These are phyloP conservation scores for Petasospora fabianii DNA, from an alignment of 1,139 yeast species.

Conservation along the genomic window DNA sequence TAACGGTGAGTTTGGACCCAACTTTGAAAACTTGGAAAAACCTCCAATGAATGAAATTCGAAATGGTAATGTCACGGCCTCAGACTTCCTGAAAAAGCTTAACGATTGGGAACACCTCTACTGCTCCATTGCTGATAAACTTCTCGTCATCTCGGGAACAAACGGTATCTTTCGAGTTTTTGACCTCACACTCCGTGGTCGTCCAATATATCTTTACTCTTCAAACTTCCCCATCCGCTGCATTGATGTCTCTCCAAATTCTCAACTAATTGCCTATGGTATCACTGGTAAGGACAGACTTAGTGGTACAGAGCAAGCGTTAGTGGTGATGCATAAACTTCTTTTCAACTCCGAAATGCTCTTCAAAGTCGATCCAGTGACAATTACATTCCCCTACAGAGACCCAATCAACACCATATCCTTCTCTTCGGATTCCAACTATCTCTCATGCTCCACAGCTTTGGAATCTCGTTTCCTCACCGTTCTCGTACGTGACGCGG, in stretches of 20 bases:
- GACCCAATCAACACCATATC: conserved; percentile 76
- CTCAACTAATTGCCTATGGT: conserved; percentile 70
- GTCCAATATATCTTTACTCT: conserved; percentile 62
- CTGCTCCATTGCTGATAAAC: conserved; percentile 60
- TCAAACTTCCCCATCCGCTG: conserved; percentile 79
- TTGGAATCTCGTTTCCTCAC: conserved; percentile 77
- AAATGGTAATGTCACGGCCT: conserved; percentile 16
- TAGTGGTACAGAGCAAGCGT: conserved; percentile 73
- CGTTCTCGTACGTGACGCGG: conserved; percentile 60
- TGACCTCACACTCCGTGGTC: conserved; percentile 54
- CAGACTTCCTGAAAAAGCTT: conserved; percentile 19
- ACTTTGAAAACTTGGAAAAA: conserved; percentile 35
- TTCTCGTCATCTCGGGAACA: conserved; percentile 69
- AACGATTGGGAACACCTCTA: conserved; percentile 58
- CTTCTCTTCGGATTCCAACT: conserved; percentile 68
- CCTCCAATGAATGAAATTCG: conserved; percentile 29
- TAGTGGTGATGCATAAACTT: conserved; percentile 62
- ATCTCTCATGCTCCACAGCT: conserved; percentile 78
- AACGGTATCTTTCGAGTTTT: conserved; percentile 66
- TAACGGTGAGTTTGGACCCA: conserved; percentile 62
- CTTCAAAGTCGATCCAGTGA: conserved; percentile 49
- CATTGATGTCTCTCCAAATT: conserved; percentile 64
- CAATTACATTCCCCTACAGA: conserved; percentile 78
- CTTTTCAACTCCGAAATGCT: conserved; percentile 22
- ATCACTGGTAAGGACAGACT: conserved; percentile 74